These are phyloP conservation scores for Triglochin maritima DNA, from an alignment of 106 monocot genomes.

Conservation along the genomic window DNA sequence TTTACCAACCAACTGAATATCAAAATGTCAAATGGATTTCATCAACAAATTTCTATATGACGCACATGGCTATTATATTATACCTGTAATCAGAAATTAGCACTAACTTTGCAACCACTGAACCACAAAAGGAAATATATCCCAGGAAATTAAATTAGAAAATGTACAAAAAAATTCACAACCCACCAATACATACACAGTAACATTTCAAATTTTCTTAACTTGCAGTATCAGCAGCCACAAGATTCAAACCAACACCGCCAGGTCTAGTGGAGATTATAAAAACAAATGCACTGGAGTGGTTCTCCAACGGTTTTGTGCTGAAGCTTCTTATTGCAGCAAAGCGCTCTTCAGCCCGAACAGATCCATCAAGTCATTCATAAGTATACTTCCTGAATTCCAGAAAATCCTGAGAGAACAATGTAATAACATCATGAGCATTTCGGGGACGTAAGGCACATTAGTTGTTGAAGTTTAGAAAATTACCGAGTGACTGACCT, in stretches of 20 bases:
- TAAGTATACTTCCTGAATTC: constrained; percentile 88
- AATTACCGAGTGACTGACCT: constrained; percentile 28
- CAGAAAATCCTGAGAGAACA: constrained; percentile 61
- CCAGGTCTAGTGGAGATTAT: constrained; percentile 97
- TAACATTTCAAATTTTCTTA: background rate
- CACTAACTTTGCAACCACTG: no score
- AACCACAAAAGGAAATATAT: no score
- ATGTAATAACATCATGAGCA: background rate
- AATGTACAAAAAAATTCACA: no score
- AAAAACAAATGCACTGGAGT: constrained; percentile 73
- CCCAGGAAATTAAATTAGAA: no score
- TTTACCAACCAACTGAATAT: no score
- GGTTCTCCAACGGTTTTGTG: constrained; percentile 14
- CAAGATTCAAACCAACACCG: constrained; percentile 98
- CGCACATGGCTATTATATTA: no score
- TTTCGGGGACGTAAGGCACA: background rate
- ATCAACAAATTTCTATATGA: no score
- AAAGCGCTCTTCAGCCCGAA: constrained; percentile 98
- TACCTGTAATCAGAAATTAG: no score
- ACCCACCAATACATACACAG: background rate
- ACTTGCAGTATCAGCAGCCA: constrained; percentile 95
- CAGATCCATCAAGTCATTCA: constrained; percentile 96
- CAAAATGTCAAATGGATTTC: no score
- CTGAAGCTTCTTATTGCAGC: constrained; percentile 92
- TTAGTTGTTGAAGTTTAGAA: no score